Base-by-base conservation (phyloP, 1,284 basidiomycete species). In the Filobasidium uniguttulatum region DNA sequence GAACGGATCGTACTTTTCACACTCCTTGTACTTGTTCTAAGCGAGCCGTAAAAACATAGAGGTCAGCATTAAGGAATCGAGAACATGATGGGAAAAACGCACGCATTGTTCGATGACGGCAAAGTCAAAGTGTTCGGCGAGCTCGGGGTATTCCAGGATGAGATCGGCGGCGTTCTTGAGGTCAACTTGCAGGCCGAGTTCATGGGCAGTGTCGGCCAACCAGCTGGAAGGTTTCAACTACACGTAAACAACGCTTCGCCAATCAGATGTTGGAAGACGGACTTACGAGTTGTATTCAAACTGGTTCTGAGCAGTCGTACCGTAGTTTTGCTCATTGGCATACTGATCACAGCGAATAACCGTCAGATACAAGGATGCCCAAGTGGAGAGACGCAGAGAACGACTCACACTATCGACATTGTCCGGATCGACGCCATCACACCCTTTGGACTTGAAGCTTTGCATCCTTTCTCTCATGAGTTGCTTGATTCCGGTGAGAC, bases 371-470 rank as follows among this genome's bases (percentile, higher is more conserved):
- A n/a, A 46, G 22, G 53, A 33, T 40, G 17, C 35, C 25, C 28
- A 33, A 19, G 23, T 3, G 33, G 7, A 8, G 25, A 9, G 3
- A 19, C 15, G 25, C 22, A 33, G 17, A 5, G 29, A 22, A 35
- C 22, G 14, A 53, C 60, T 48, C 38, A 60, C 60, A 33, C 38
- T 53, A 38, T 68, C 66, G 9, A 66, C 61, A 47, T 66, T 66
- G 52, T 69, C 67, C 7, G 64, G 65, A 52, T 69, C 66, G 19
- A 69, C 56, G 10, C 56, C 66, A 46, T 69, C 63, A 51, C 67
- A 69, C n/a, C 63, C 64, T 54, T 65, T 66, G 1, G 35, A 46
- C 25, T 55, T 56, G 17, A 63, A 62, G 10, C 57, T 43, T 44
- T 54, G 47, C 40, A 67, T 62, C 5, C 67, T 55, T 44, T 48